Percentiles rank a stretch among this genome's conserved stretches.
These are phyloP conservation scores for Urostyla sp. DNA, from an alignment of 73 alveolate species.

Conservation along the genomic window DNA sequence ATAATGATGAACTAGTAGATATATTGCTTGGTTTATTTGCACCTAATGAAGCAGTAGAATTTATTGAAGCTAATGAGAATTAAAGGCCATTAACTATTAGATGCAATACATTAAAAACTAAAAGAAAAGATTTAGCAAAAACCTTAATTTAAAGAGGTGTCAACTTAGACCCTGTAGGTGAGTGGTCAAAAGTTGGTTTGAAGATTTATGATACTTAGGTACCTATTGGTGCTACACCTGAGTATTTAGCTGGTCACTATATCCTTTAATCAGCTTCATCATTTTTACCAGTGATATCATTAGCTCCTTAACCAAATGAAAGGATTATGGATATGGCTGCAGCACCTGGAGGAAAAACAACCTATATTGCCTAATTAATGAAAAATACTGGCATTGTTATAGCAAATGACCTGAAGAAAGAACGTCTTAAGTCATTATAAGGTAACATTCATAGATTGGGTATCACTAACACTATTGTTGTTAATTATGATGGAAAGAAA, in stretches of 20 bases:
- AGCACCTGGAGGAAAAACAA: slow-evolving; percentile 99
- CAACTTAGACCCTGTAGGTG: slow-evolving; percentile 97
- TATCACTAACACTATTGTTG: slow-evolving; percentile 92
- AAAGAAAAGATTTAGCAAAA: slow-evolving; percentile 96
- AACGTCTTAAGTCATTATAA: slow-evolving; percentile 89
- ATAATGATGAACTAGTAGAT: slow-evolving; percentile 88
- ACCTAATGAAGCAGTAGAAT: slow-evolving; percentile 91
- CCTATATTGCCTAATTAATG: slow-evolving; percentile 98
- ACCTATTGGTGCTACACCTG: slow-evolving; percentile 99
- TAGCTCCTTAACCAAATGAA: slow-evolving; percentile 98
- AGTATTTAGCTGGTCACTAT: slow-evolving; percentile 94
- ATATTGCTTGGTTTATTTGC: slow-evolving; percentile 80
- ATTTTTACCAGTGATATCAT: slow-evolving; percentile 97
- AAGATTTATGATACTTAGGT: slow-evolving; percentile 96
- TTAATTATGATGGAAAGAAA: slow-evolving; percentile 98
- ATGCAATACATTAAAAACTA: slow-evolving; percentile 96
- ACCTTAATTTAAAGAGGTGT: slow-evolving; percentile 97
- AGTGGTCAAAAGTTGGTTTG: slow-evolving; percentile 99
- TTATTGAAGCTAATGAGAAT: slow-evolving; percentile 96
- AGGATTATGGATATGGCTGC: slow-evolving; percentile 97
- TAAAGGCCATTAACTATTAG: slow-evolving; percentile 97
- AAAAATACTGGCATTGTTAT: slow-evolving; percentile 97
- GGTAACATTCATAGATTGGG: slow-evolving; percentile 98
- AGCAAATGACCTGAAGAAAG: slow-evolving; percentile 97
- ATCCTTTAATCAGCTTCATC: slow-evolving; percentile 97